These are phyloP conservation scores for Debaryomyces tyrocola DNA, from an alignment of 805 yeast species.

Conservation along the genomic window DNA sequence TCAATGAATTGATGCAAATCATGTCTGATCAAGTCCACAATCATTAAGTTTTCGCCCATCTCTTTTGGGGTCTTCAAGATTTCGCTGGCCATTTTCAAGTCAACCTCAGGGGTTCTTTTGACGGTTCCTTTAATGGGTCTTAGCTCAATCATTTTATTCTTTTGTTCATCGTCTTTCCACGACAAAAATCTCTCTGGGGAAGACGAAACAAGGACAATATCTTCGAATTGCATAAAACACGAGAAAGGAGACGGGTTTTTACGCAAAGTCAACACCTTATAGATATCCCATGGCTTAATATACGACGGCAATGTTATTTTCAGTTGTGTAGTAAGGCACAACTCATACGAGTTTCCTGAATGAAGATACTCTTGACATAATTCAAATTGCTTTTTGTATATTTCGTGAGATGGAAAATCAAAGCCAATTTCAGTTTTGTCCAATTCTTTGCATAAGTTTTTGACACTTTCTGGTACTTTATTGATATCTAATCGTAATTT, in stretches of 20 bases:
- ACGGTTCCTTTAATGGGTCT: slow-evolving; percentile 98
- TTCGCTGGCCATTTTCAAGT: slow-evolving; percentile 56
- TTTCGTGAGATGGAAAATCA: slow-evolving; percentile 51
- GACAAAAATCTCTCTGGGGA: slow-evolving; percentile 92
- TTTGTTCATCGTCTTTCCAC: slow-evolving; percentile 52
- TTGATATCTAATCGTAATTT: slow-evolving; percentile 14
- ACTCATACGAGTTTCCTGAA: slow-evolving; percentile 89
- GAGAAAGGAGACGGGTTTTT: slow-evolving; percentile 94
- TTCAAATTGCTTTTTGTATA: slow-evolving; percentile 56
- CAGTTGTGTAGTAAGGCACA: slow-evolving; percentile 83
- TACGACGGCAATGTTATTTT: slow-evolving; percentile 50
- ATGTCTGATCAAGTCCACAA: slow-evolving; percentile 92
- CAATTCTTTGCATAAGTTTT: slow-evolving; percentile 20
- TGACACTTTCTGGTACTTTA: slow-evolving; percentile 23
- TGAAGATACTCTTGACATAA: slow-evolving; percentile 66
- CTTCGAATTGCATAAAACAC: slow-evolving; percentile 70
- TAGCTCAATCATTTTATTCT: slow-evolving; percentile 58
- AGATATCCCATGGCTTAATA: slow-evolving; percentile 73
- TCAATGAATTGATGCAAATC: slow-evolving; percentile 72
- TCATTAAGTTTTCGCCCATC: slow-evolving; percentile 94
- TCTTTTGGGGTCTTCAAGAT: slow-evolving; percentile 85
- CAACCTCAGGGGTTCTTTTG: slow-evolving; percentile 56
- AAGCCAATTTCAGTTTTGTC: slow-evolving; percentile 29
- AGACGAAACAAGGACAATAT: slow-evolving; percentile 69
- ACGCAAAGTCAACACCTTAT: slow-evolving; percentile 59